These are phyloP conservation scores for Jamesozyma jinghongensis DNA, from an alignment of 805 yeast genomes.

Conservation along the genomic window DNA sequence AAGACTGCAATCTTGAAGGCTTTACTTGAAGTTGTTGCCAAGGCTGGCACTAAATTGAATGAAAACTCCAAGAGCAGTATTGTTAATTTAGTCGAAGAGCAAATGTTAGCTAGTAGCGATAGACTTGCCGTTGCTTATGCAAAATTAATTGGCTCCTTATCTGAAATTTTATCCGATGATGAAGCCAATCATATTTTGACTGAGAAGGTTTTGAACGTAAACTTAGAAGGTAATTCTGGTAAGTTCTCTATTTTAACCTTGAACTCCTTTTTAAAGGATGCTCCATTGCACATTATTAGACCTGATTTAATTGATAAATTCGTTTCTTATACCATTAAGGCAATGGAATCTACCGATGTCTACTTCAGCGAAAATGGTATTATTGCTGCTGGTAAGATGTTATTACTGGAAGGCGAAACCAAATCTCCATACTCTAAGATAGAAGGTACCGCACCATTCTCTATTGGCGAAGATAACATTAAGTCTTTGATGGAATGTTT, in stretches of 20 bases:
- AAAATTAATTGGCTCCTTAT: conserved; percentile 64
- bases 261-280: conserved; percentile 71
- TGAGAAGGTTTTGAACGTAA: conserved; percentile 46
- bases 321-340: conserved; percentile 39
- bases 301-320: conserved; percentile 44
- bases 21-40: conserved; percentile 66
- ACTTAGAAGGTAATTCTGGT: conserved; percentile 35
- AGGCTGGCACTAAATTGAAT: conserved; percentile 70
- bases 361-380: conserved; percentile 68
- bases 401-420: conserved; percentile 43
- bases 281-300: conserved; percentile 54
- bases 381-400: conserved; percentile 71
- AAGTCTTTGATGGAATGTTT: conserved; percentile 41
- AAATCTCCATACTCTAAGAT: conserved; percentile 29
- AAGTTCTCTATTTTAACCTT: conserved; percentile 62
- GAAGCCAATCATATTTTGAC: conserved; percentile 56
- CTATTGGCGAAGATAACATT: conserved; percentile 36
- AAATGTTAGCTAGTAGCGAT: conserved; percentile 46
- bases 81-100: conserved; percentile 65
- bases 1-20: conserved; percentile 82
- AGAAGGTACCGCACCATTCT: conserved; percentile 30
- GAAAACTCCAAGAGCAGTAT: conserved; percentile 63
- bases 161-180: conserved; percentile 53
- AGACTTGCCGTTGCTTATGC: conserved; percentile 70
- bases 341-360: conserved; percentile 34